A percentile compares a stretch with the other conserved stretches of the same genome.
These are phyloP conservation scores for Triticum dicoccoides DNA, from an alignment of 176 grass and related monocot genomes.

Conservation along the genomic window DNA sequence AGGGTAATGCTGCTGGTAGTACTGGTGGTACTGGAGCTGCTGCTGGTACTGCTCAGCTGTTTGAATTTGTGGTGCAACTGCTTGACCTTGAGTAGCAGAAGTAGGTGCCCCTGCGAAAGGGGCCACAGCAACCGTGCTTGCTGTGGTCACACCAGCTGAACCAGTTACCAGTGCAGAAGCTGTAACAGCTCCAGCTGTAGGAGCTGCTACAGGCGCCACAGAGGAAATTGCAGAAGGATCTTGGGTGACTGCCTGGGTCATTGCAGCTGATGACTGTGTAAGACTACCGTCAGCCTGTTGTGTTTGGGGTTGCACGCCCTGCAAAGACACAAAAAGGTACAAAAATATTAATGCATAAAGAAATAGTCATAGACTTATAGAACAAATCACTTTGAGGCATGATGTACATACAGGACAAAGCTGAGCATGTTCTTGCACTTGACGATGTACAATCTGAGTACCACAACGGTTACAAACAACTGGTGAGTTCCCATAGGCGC, in stretches of 20 bases:
- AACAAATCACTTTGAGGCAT: neutral
- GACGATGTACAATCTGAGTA: conserved; percentile 86
- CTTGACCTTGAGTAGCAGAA: conserved; percentile 45
- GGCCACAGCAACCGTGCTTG: conserved; percentile 5
- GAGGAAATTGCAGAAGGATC: conserved; percentile 39
- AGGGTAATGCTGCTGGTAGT: conserved; percentile 84
- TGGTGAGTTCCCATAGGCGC: conserved; percentile 84
- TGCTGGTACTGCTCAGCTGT: conserved; percentile 80
- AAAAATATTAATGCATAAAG: neutral
- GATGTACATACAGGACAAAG: conserved; percentile 73
- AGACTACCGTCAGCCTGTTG: conserved; percentile 54
- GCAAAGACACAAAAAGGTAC: conserved; percentile 19
- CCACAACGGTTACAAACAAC: conserved; percentile 93
- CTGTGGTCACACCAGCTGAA: conserved; percentile 25
- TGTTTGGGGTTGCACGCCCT: conserved; percentile 71
- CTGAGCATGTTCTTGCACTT: conserved; percentile 98
- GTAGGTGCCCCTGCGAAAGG: conserved; percentile 32
- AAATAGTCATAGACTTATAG: neutral
- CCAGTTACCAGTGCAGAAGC: conserved; percentile 23
- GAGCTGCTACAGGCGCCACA: conserved; percentile 25
- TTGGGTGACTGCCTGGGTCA: conserved; percentile 46
- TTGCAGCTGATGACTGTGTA: conserved; percentile 25
- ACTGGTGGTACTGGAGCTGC: conserved; percentile 66
- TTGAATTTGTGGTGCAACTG: conserved; percentile 37
- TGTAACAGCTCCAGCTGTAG: conserved; percentile 27